Conservation (phyloP, 108 stramenopile genomes). For the Skeletonema grethae region DNA sequence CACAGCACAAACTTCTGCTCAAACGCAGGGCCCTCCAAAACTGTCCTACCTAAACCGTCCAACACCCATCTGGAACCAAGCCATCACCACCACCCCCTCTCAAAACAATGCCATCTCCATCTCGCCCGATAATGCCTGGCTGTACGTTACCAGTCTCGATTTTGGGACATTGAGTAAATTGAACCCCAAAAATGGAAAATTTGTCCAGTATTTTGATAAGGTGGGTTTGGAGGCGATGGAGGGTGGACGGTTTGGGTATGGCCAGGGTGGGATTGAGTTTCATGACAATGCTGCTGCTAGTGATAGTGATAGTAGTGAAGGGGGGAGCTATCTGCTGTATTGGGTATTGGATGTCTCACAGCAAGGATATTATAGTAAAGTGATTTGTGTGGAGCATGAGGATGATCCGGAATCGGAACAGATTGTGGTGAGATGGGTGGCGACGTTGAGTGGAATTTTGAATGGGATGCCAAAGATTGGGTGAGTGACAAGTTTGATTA, state of each 20-base stretch:
- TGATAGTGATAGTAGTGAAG: background rate
- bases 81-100: background rate
- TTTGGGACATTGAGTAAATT: slow-evolving; percentile 6
- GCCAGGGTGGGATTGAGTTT: slow-evolving; percentile 4
- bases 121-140: background rate
- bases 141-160: background rate
- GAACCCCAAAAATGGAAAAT: background rate
- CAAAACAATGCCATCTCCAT: background rate
- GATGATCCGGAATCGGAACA: background rate
- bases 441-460: background rate
- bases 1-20: background rate
- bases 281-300: background rate
- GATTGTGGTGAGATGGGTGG: background rate
- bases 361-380: background rate
- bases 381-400: background rate
- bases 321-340: background rate
- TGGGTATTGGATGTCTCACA: slow-evolving; percentile 2
- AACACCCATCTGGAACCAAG: slow-evolving; percentile 1
- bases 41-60: background rate
- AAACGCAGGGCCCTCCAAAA: background rate
- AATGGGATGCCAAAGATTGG: slow-evolving; percentile 9
- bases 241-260: background rate
- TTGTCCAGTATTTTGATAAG: background rate
- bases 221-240: background rate
- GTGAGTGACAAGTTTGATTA: background rate